phyloP scores from a whole-genome alignment of 768 basidiomycete species.

The Lentinula sp. region DNA sequence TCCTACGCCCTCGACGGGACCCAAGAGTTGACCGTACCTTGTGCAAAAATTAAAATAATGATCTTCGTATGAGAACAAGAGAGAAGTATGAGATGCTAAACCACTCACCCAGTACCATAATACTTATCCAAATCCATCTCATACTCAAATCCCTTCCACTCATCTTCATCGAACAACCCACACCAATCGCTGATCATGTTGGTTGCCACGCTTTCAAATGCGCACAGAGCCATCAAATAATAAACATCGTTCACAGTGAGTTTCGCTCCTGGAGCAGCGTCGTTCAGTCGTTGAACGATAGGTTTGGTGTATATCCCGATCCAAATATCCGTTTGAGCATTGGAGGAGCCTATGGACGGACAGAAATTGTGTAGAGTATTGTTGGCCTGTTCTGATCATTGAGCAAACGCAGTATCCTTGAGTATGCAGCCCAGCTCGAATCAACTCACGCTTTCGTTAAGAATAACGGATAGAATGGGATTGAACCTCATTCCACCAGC shows the following conservation, averaged over 20 bases:
- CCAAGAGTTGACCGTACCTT: slow-evolving; percentile 64
- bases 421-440: not conserved
- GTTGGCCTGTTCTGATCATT: slow-evolving; percentile 34
- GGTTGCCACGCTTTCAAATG: slow-evolving; percentile 68
- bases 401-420: not conserved
- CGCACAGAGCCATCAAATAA: slow-evolving; percentile 66
- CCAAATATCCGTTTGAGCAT: slow-evolving; percentile 46
- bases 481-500: slow-evolving; percentile 41
- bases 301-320: slow-evolving; percentile 44
- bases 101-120: slow-evolving; percentile 63
- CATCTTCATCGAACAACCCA: slow-evolving; percentile 53
- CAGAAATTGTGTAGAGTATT: slow-evolving; percentile 66
- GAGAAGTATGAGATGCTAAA: not conserved
- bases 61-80: not conserved
- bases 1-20: slow-evolving; percentile 78
- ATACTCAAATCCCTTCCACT: slow-evolving; percentile 67
- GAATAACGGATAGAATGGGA: slow-evolving; percentile 48
- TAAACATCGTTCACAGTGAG: slow-evolving; percentile 49
- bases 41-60: not conserved
- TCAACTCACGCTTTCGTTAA: slow-evolving; percentile 22
- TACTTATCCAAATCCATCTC: slow-evolving; percentile 70
- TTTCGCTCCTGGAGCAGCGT: slow-evolving; percentile 54
- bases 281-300: slow-evolving; percentile 55
- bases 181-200: slow-evolving; percentile 61
- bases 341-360: slow-evolving; percentile 43